Percentiles rank a stretch among this genome's conserved stretches.
Conservation (phyloP, 129 eudicot species). For the Daucus carota region DH1_v3.0 NC_030381.2:5777001-5777500, state of each 20-base stretch:
- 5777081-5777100: not conserved
- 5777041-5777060: no score
- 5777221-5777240: not conserved
- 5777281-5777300: not conserved
- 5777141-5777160: not conserved
- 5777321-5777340: constrained; percentile 2
- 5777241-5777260: not conserved
- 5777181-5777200: no score
- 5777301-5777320: not conserved
- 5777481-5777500: not conserved
- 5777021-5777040: no score
- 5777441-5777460: constrained; percentile 9
- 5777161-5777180: not conserved
- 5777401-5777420: not conserved
- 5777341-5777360: not conserved
- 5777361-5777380: not conserved
- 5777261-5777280: not conserved
- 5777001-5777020: no score
- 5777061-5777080: no score
- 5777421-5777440: constrained; percentile 13
- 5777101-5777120: not conserved
- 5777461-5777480: constrained; percentile 3
- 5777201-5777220: no score
- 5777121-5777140: not conserved
- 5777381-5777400: not conserved